Evolutionary conservation across 305 asterid genomes (phyloP).

Genomic region (Solanum chacoense): DNA sequence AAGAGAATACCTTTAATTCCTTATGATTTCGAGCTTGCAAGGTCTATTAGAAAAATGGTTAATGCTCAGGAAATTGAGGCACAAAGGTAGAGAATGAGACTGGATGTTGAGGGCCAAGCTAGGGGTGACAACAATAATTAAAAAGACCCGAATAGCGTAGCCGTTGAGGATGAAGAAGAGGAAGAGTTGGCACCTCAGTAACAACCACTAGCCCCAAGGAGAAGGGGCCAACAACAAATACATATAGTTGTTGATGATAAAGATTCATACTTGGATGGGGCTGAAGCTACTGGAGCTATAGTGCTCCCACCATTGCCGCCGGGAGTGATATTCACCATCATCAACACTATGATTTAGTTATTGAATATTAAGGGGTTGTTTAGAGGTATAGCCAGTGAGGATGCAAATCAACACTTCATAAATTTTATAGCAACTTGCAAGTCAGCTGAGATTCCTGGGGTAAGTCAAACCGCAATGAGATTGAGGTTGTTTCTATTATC

Average conservation of each 20-base stretch:
- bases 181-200: not conserved
- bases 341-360: not conserved
- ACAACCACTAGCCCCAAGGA: not conserved
- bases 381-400: not conserved
- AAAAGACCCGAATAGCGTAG: not conserved
- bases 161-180: not conserved
- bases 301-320: not conserved
- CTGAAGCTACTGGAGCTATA: not conserved
- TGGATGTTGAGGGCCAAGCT: not conserved
- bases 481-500: not conserved
- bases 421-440: not conserved
- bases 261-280: not conserved
- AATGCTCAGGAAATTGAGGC: not conserved
- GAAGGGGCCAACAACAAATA: not conserved
- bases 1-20: not conserved
- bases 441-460: not conserved
- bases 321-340: not conserved
- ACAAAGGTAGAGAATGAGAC: not conserved
- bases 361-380: not conserved
- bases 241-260: not conserved
- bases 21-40: not conserved
- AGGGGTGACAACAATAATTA: not conserved
- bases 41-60: not conserved
- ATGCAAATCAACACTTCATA: not conserved
- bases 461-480: not conserved